A percentile compares a stretch with the other conserved stretches of the same genome.
Conservation (phyloP, 345 rosid genomes). For the Salix suchowensis region DNA sequence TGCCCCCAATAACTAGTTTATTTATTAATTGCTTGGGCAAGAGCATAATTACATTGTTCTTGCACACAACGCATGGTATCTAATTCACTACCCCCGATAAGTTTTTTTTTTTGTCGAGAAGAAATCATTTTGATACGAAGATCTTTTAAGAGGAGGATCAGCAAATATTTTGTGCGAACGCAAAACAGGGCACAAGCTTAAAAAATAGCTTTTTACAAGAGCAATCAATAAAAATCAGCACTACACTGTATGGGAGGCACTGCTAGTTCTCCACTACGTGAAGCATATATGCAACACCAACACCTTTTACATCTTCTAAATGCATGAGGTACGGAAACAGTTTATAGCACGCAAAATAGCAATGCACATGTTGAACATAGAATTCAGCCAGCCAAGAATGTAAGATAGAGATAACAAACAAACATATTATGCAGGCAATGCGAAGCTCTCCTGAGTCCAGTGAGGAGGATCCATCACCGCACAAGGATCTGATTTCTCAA, state of each 20-base stretch:
- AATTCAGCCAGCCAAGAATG: not conserved
- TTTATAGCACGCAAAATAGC: not conserved
- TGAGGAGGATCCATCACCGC: constrained; percentile 75
- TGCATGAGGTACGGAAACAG: not conserved
- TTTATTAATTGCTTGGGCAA: too few species aligned
- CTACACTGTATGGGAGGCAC: not conserved
- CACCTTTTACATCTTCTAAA: not conserved
- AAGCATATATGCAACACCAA: not conserved
- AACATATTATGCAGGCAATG: constrained; percentile 53
- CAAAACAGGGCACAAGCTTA: not conserved
- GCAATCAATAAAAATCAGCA: not conserved
- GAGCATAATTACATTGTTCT: too few species aligned
- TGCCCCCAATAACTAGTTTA: too few species aligned
- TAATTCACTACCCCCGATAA: too few species aligned
- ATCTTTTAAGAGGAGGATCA: not conserved
- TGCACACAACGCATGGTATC: too few species aligned
- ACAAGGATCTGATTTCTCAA: constrained; percentile 82
- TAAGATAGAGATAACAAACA: not conserved
- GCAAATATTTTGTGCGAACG: not conserved
- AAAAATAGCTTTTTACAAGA: not conserved
- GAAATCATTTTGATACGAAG: not conserved
- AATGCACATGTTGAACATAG: not conserved
- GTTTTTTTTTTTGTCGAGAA: not conserved
- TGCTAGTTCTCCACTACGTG: not conserved
- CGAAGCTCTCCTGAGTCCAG: constrained; percentile 74